phyloP scores from a whole-genome alignment of 2,329 filamentous ascomycete genomes.

The Curvularia sp. region DNA sequence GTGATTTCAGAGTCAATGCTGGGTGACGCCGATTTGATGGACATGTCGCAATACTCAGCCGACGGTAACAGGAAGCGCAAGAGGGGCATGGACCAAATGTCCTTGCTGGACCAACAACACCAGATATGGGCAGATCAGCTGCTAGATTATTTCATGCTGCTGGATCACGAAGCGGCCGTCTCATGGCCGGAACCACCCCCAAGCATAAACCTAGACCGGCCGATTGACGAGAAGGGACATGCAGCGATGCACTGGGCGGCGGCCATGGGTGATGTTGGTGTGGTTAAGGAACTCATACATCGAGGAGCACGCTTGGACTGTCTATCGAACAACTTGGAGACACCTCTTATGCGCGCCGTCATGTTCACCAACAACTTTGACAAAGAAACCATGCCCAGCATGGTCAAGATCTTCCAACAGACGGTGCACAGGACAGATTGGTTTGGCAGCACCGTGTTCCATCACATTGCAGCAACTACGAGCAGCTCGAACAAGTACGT shows the following conservation, averaged over 20 bases:
- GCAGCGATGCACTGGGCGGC: conserved; percentile 97
- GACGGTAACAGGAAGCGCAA: conserved; percentile 73
- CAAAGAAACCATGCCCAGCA: conserved; percentile 84
- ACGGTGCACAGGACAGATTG: conserved; percentile 82
- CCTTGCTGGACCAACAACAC: conserved; percentile 78
- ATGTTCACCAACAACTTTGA: conserved; percentile 98
- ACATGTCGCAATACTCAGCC: conserved; percentile 68
- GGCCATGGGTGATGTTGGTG: conserved; percentile 93
- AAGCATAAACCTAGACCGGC: conserved; percentile 86
- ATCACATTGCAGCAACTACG: conserved; percentile 90
- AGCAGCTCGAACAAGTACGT: conserved; percentile 84
- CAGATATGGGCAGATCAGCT: conserved; percentile 91
- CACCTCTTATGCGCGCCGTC: conserved; percentile 91
- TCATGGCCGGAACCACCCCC: conserved; percentile 77
- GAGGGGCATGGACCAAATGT: conserved; percentile 70
- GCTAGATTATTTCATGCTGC: conserved; percentile 93
- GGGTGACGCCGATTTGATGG: conserved; percentile 80
- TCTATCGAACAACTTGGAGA: conserved; percentile 72
- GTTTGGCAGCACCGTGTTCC: conserved; percentile 86
- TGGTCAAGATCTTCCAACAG: conserved; percentile 82
- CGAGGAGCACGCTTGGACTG: conserved; percentile 78
- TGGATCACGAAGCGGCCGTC: conserved; percentile 77
- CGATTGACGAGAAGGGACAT: conserved; percentile 92
- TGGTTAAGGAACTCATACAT: conserved; percentile 84
- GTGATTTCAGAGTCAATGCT: conserved; percentile 84